Base-by-base conservation (phyloP, 2,329 filamentous ascomycete species). In the Verticillium zaregamsianum region DNA sequence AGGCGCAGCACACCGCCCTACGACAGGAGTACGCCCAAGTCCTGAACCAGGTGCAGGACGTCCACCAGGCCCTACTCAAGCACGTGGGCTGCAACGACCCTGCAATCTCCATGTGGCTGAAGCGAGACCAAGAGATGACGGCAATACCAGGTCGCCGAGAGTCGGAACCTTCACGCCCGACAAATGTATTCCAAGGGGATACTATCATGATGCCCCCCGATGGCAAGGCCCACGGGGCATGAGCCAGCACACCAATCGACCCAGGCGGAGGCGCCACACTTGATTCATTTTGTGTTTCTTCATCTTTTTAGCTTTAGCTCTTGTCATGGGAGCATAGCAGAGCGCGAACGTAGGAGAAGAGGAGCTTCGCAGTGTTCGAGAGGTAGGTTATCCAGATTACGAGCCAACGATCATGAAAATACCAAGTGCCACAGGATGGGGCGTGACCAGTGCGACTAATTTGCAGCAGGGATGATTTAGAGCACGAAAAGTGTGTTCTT, bases 31-130 rank as follows among this genome's bases (percentile, higher is more conserved):
- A 59, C 17, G 9, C 60, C 7, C n/a, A 62, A 28, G 25, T 59
- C 5, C 35, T 35, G 23, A 25, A 23, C n/a, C 23, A 63, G 49
- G 62, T 63, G 11, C 17, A 59, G 12, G 39, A 56, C 1, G 28
- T 15, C 25, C 61, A 62, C 33, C 57, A 62, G 25, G 60, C 57
- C 8, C 62, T 63, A 15, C 59, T 63, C 57, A 60, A 45, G n/a
- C 62, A 63, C 55, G 60, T 60, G 5, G 25, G 23, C 6, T 63
- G 62, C 60, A 55, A 62, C 25, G 33, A 63, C n/a, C 60, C 60
- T 8, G 60, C 33, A 0, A 63, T 62, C 25, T 57, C 23, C 60
- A 33, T 33, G 17, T 63, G 62, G 62, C 28, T 63, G 14, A 52
- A 52, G 45, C 45, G 11, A 14, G 45, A 52, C 8, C n/a, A 25